Evolutionary conservation across 2,329 filamentous ascomycete species (phyloP).

Genomic region (Sarocladium kiliense): DNA sequence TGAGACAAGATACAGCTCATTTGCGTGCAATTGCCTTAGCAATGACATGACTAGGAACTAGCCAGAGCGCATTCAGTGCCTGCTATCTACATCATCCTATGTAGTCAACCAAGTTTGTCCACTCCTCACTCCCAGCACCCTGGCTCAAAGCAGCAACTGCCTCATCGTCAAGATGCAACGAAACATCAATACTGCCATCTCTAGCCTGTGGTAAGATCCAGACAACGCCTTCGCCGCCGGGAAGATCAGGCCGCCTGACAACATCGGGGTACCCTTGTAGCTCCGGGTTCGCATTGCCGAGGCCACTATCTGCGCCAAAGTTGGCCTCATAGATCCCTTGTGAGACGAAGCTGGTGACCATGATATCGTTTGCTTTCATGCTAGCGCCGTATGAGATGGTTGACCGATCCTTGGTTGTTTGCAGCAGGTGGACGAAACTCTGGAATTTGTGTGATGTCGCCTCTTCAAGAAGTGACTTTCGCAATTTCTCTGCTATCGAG

Average conservation of each 20-base stretch:
- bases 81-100: neutral
- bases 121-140: neutral
- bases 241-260: slow-evolving; percentile 1
- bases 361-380: neutral
- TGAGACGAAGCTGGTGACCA: neutral
- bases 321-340: neutral
- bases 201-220: neutral
- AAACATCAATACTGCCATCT: slow-evolving; percentile 1
- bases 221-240: neutral
- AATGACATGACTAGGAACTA: no score
- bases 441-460: neutral
- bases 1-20: no score
- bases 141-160: neutral
- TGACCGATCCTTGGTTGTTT: neutral
- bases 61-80: no score
- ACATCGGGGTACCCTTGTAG: neutral
- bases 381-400: slow-evolving; percentile 3
- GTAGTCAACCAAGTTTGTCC: neutral
- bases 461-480: neutral
- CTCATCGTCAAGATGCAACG: neutral
- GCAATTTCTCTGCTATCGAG: neutral
- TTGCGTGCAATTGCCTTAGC: no score
- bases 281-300: neutral
- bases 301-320: slow-evolving; percentile 1
- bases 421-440: slow-evolving; percentile 1